A percentile compares a stretch with the other conserved stretches of the same genome.
These are phyloP conservation scores for Pneumocystis canis DNA, from an alignment of 1,139 yeast genomes.

Conservation along the genomic window DNA sequence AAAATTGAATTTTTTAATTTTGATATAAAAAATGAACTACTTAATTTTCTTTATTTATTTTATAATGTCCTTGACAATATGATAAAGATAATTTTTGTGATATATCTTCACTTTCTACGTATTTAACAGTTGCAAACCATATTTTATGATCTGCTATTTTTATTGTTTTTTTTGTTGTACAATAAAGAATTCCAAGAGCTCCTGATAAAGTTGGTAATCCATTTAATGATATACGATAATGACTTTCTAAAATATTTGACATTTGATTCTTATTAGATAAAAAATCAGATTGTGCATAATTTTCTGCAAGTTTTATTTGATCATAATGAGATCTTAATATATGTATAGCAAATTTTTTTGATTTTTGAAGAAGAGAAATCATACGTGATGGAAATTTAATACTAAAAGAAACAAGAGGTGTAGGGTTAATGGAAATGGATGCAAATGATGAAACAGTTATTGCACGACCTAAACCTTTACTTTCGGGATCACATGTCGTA, in stretches of 20 bases:
- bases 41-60: not conserved
- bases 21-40: not conserved
- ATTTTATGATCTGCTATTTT: not conserved
- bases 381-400: not conserved
- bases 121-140: not conserved
- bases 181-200: not conserved
- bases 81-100: not conserved
- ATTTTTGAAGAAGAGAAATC: not conserved
- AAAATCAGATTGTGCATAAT: not conserved
- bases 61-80: not conserved
- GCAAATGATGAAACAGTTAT: conserved; percentile 1
- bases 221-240: not conserved
- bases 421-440: not conserved
- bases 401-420: not conserved
- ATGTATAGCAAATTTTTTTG: not conserved
- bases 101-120: not conserved
- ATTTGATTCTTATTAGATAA: not conserved
- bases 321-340: not conserved
- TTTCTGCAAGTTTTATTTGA: not conserved
- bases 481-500: not conserved
- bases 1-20: not conserved
- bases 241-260: not conserved
- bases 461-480: not conserved
- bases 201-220: not conserved
- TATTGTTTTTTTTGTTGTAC: not conserved